These are phyloP conservation scores for Cytospora piceicola DNA, from an alignment of 2,329 filamentous ascomycete species.

Conservation along the genomic window DNA sequence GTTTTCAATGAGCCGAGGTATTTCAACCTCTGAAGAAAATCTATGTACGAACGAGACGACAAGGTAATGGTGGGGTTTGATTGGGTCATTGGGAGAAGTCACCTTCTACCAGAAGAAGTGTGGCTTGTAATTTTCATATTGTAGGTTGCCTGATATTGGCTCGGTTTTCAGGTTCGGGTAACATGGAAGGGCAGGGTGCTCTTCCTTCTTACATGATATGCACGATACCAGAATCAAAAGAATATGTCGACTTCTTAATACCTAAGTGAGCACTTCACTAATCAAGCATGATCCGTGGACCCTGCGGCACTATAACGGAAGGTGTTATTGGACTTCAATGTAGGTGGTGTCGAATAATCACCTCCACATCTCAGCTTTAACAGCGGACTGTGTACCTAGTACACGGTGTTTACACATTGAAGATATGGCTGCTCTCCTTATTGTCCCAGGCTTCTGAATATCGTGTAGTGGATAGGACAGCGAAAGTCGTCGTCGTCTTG, in stretches of 20 bases:
- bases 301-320: background rate
- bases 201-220: background rate
- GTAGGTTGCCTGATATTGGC: background rate
- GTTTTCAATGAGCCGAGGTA: constrained; percentile 93
- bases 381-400: background rate
- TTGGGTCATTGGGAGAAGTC: background rate
- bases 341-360: background rate
- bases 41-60: constrained; percentile 4
- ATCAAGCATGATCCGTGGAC: background rate
- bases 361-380: background rate
- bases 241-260: background rate
- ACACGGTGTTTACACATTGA: no score
- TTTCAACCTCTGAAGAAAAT: constrained; percentile 40
- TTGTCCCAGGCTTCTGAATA: background rate
- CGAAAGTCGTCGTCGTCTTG: background rate
- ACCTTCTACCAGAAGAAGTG: background rate
- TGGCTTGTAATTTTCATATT: background rate
- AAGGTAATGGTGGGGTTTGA: background rate
- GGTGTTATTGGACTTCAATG: background rate
- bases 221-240: background rate
- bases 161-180: background rate
- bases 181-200: background rate
- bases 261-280: background rate
- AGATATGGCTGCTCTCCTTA: background rate
- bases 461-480: background rate